These are phyloP conservation scores for Silene uniflora DNA, from an alignment of 148 eudicot species.

Conservation along the genomic window DNA sequence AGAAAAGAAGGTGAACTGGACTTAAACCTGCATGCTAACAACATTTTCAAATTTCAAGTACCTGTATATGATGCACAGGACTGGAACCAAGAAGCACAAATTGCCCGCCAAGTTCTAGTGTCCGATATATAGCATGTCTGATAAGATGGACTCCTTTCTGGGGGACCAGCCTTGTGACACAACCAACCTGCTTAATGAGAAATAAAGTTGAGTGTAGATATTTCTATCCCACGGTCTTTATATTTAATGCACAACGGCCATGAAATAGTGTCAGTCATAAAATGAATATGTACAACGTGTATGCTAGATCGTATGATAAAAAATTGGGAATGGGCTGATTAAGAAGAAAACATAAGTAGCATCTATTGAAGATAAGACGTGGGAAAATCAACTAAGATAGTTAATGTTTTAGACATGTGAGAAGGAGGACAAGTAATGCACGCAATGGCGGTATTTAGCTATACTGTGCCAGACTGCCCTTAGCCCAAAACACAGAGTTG, in stretches of 20 bases:
- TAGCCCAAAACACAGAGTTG: too few species aligned
- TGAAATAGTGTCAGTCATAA: too few species aligned
- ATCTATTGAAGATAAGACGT: neutral
- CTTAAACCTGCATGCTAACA: neutral
- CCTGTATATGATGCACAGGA: slow-evolving; percentile 90
- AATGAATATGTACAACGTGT: too few species aligned
- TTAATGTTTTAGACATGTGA: too few species aligned
- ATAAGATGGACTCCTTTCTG: slow-evolving; percentile 97
- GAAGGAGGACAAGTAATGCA: too few species aligned
- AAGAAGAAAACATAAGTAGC: neutral
- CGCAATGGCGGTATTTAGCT: too few species aligned
- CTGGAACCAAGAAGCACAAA: slow-evolving; percentile 96
- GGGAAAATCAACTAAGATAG: too few species aligned
- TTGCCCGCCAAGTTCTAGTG: slow-evolving; percentile 83
- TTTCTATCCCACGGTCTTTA: too few species aligned
- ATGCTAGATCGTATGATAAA: too few species aligned
- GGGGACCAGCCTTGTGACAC: slow-evolving; percentile 93
- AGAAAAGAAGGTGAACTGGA: neutral
- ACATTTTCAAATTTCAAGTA: slow-evolving; percentile 17
- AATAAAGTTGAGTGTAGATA: neutral
- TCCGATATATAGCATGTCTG: slow-evolving; percentile 85
- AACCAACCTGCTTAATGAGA: slow-evolving; percentile 60
- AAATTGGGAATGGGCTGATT: too few species aligned
- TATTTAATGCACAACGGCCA: too few species aligned
- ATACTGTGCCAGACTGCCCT: too few species aligned